These are phyloP conservation scores for Kluyveromyces sp. DNA, from an alignment of 1,139 yeast species.

Conservation along the genomic window DNA sequence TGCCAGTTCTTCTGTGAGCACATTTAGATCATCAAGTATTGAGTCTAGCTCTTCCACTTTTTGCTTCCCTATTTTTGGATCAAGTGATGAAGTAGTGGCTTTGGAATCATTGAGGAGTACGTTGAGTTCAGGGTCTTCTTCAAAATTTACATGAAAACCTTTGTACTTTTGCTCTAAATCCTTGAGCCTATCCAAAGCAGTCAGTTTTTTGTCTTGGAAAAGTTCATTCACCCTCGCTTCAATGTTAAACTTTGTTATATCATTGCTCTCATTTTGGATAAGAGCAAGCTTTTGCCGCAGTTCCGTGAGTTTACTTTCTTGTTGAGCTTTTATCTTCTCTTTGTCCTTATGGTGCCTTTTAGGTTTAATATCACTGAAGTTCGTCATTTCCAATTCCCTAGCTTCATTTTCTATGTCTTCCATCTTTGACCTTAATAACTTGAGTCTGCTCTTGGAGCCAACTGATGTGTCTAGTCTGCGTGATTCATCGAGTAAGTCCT, in stretches of 20 bases:
- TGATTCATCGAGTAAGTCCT: constrained; percentile 27
- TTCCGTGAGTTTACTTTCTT: constrained; percentile 40
- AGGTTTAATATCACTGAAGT: constrained; percentile 47
- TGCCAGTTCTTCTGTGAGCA: constrained; percentile 7
- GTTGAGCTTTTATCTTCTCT: constrained; percentile 24
- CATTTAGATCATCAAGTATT: constrained; percentile 36
- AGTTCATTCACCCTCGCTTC: constrained; percentile 46
- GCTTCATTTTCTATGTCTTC: constrained; percentile 81
- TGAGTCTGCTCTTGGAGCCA: constrained; percentile 72
- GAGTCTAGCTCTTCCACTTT: constrained; percentile 42
- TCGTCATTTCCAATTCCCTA: constrained; percentile 78
- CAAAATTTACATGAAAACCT: constrained; percentile 53
- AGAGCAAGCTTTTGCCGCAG: constrained; percentile 52
- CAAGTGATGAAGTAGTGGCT: constrained; percentile 27
- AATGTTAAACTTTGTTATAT: constrained; percentile 57
- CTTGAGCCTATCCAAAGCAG: constrained; percentile 61
- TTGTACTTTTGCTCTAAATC: constrained; percentile 56
- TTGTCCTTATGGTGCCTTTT: constrained; percentile 2
- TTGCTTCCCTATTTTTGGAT: constrained; percentile 39
- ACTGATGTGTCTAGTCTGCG: constrained; percentile 36
- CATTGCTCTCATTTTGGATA: constrained; percentile 67
- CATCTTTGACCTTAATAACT: constrained; percentile 77
- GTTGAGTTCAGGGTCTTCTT: constrained; percentile 11
- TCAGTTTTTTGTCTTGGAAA: constrained; percentile 49
- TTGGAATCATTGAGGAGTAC: background rate